Base-by-base conservation (phyloP, 768 basidiomycete genomes). In the Rubroboletus satanas region DNA sequence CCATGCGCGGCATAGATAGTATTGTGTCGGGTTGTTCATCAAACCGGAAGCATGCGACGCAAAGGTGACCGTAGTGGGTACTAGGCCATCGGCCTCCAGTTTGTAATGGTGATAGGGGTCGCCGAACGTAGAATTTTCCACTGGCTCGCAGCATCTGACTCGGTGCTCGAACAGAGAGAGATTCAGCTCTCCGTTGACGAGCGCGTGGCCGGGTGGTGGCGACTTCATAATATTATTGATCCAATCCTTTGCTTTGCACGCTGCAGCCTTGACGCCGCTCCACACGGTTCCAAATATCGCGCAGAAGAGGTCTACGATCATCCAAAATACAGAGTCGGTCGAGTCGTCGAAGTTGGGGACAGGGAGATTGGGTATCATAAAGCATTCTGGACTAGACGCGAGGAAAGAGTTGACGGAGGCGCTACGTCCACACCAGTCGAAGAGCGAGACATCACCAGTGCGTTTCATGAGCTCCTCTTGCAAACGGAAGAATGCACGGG, bases 401-500 rank as follows among this genome's bases (percentile, higher is more conserved):
- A 67, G 55, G 46, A 63, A 62, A 14, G 67, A 46, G 57, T 67
- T 67, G 56, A 60, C 32, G 3, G 53, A 32, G 15, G 67, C 59
- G n/a, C 43, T 43, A 6, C 37, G 52, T 35, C 66, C 66, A 31
- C 57, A 58, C 65, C 67, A 67, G 44, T 69, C 65, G 36, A 67
- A 67, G 33, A 67, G 49, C 0, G 64, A 56, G 35, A 58, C 17
- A 4, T 67, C 66, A 3, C 57, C 49, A 1, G 67, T 66, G 42
- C 67, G 62, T 36, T 64, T 68, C 53, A 67, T 64, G 52, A 67
- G 54, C 21, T 67, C 66, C 21, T 66, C 65, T 45, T 67, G 66
- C 28, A 70, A 46, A 26, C 69, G 62, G 47, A 58, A 51, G 52
- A 71, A 71, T 9, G 69, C 70, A 31, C 60, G 62, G 18, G 31